These are phyloP conservation scores for Vachellia pachyceras DNA, from an alignment of 306 rosid genomes.

Conservation along the genomic window DNA sequence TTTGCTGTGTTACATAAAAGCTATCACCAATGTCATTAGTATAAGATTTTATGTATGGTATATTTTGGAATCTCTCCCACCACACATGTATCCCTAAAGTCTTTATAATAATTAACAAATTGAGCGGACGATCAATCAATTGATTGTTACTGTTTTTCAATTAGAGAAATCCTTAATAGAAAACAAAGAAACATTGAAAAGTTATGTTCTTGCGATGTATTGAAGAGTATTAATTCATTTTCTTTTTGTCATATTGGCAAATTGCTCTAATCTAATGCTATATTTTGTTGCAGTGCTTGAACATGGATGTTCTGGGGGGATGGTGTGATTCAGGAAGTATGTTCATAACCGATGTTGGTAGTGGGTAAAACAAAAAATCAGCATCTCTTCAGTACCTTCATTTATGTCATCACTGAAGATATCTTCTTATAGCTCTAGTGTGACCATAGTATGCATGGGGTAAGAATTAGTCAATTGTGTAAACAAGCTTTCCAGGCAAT, in stretches of 20 bases:
- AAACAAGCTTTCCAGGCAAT: not conserved
- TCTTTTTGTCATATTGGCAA: not conserved
- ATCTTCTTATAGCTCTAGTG: conserved; percentile 12
- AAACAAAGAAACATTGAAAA: not conserved
- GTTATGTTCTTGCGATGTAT: not conserved
- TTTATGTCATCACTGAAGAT: conserved; percentile 19
- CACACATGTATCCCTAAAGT: not conserved
- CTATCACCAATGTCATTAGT: not conserved
- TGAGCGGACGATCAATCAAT: not conserved
- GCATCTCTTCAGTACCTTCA: conserved; percentile 4
- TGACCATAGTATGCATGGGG: conserved; percentile 4
- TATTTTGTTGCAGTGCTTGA: conserved; percentile 63
- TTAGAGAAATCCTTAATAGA: not conserved
- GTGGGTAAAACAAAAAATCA: conserved; percentile 21
- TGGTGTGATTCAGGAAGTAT: conserved; percentile 92
- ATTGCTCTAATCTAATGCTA: conserved; percentile 33
- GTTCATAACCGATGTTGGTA: conserved; percentile 66
- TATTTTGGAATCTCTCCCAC: not conserved
- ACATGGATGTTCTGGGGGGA: conserved; percentile 83
- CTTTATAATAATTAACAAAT: not conserved
- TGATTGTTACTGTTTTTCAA: not conserved
- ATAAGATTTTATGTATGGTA: not conserved
- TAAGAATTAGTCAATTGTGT: not conserved
- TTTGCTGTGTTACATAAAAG: not conserved
- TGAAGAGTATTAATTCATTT: not conserved